Base-by-base conservation (phyloP, 2,329 filamentous ascomycete species). In the Talaromyces sp. region DNA sequence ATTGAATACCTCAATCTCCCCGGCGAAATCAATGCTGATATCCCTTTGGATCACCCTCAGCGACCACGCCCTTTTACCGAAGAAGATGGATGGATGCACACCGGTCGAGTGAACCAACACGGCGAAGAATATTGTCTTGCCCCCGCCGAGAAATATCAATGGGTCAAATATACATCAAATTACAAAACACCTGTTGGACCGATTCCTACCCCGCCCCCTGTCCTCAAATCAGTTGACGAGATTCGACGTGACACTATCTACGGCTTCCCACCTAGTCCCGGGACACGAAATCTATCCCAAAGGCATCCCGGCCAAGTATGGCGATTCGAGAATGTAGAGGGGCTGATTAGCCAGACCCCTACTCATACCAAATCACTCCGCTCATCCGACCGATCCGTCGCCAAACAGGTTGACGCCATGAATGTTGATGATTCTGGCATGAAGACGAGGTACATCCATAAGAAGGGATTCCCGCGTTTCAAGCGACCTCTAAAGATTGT, bases 241-340 rank as follows among this genome's bases (percentile, higher is more conserved):
- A 61, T 69, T 16, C 70, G 73, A 31, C 71, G 69, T 27, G 74
- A 76, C 60, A 68, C 68, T n/a, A 69, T 74, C 13, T 74, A 72
- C 41, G 73, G 74, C 1, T 76, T 71, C 63, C 74, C 74, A 14
- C 74, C 74, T 6, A 70, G 60, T 13, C 70, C 73, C 27, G 73
- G 74, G 5, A 67, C 74, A 58, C 73, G 72, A 9, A 76, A 76
- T 63, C 27, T 75, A n/a, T 74, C 73, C 1, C 70, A 65, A 31
- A 65, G 62, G 10, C 63, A 52, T 11, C 58, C 66, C 5, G 60
- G 60, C 6, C 66, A 71, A 52, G 47, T 64, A 39, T 64, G 65
- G 13, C 16, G 66, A 5, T 43, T 66, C 5, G 74, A 76, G 54
- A 66, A 76, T 45, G 67, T 75, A 31, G 24, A 64, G 62, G n/a